Evolutionary conservation across 345 rosid species (phyloP).

Genomic region (Eucalyptus decipiens): DNA sequence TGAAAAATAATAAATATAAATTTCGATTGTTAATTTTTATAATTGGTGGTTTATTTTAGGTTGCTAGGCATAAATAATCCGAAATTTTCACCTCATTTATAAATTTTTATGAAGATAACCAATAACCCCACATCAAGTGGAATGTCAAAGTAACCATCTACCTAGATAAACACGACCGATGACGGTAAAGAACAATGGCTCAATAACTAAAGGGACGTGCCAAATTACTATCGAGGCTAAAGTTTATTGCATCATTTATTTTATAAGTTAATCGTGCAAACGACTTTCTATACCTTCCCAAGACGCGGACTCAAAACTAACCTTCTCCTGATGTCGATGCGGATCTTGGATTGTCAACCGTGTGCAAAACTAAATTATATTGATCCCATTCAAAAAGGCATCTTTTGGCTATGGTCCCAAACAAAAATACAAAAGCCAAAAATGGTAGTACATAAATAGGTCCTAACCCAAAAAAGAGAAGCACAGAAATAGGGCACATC

Average conservation of each 20-base stretch:
- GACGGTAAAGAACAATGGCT: background rate
- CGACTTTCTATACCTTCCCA: background rate
- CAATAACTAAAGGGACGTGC: background rate
- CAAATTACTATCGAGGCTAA: background rate
- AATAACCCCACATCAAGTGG: background rate
- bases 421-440: too few species aligned
- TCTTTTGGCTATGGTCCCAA: too few species aligned
- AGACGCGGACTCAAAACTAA: background rate
- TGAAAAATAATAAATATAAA: background rate
- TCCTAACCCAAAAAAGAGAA: background rate
- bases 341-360: background rate
- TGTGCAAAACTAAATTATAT: background rate
- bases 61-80: background rate
- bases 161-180: background rate
- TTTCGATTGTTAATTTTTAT: background rate
- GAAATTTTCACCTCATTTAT: background rate
- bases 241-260: too few species aligned
- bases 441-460: too few species aligned
- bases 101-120: background rate
- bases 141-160: background rate
- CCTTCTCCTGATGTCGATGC: background rate
- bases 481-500: background rate
- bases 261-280: background rate
- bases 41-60: background rate
- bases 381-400: too few species aligned